phyloP scores from a whole-genome alignment of 208 protist species.

The Strigomonas culicis region DNA sequence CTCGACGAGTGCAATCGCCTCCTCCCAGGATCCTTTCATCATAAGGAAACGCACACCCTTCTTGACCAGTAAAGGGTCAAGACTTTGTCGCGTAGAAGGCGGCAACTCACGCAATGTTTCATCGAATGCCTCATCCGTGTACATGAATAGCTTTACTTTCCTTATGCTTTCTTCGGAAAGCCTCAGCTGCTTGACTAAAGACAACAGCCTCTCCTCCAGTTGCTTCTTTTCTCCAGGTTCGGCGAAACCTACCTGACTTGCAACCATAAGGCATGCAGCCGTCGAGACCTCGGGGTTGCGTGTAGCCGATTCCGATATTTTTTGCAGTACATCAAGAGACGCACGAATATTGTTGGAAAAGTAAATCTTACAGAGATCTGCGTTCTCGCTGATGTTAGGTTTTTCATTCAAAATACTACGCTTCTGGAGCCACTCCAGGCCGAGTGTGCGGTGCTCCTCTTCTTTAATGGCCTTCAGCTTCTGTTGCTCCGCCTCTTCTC shows the following conservation, averaged over 20 bases:
- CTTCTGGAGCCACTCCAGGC: conserved; percentile 55
- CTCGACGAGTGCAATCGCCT: conserved; percentile 54
- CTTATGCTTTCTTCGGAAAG: conserved; percentile 18
- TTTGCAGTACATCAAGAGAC: no score
- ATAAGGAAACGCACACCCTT: conserved; percentile 29
- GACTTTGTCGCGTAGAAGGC: conserved; percentile 13
- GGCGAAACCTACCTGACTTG: no score
- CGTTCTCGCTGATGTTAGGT: no score
- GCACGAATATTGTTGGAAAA: no score
- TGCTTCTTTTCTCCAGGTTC: no score
- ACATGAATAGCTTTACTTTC: conserved; percentile 23
- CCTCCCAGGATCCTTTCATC: conserved; percentile 44
- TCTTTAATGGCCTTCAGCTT: conserved; percentile 34
- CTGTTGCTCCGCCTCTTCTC: conserved; percentile 55
- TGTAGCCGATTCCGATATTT: no score
- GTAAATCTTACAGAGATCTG: not conserved
- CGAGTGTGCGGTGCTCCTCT: conserved; percentile 59
- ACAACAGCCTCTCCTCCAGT: conserved; percentile 19
- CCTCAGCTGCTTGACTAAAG: conserved; percentile 20
- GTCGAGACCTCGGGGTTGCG: no score
- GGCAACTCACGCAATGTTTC: not conserved
- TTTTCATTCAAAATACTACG: not conserved
- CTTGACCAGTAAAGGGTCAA: conserved; percentile 26
- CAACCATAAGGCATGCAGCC: no score
- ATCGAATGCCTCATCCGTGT: conserved; percentile 23